phyloP scores from a whole-genome alignment of 2,329 filamentous ascomycete genomes.

The Celoporthe dispersa region DNA sequence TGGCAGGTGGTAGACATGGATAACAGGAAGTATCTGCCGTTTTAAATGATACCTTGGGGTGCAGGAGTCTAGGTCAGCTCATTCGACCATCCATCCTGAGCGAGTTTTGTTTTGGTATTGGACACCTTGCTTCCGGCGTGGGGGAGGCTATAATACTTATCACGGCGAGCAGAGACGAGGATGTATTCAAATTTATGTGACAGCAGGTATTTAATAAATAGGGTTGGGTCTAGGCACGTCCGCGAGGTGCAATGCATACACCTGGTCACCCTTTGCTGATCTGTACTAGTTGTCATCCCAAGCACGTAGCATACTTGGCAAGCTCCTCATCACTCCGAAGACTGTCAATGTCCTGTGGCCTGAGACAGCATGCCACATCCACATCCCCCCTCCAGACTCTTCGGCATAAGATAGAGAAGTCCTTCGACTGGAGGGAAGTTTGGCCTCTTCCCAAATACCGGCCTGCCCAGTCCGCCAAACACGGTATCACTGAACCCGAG shows the following conservation, averaged over 20 bases:
- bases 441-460: constrained; percentile 21
- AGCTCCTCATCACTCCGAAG: constrained; percentile 16
- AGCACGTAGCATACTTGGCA: constrained; percentile 15
- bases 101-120: neutral
- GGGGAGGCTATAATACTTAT: neutral
- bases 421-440: constrained; percentile 18
- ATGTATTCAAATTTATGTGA: neutral
- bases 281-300: constrained; percentile 10
- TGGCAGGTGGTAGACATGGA: neutral
- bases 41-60: neutral
- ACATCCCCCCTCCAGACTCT: constrained; percentile 8
- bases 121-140: neutral
- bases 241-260: no score
- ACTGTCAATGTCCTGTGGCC: constrained; percentile 13
- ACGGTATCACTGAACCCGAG: constrained; percentile 12
- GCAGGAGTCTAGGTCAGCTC: neutral
- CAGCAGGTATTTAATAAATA: neutral
- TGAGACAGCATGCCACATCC: constrained; percentile 23
- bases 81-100: neutral
- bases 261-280: neutral
- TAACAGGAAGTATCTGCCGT: neutral
- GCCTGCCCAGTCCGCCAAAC: constrained; percentile 22
- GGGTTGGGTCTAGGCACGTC: no score
- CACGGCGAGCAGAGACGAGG: neutral
- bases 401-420: constrained; percentile 25